Percentiles rank a stretch among this genome's conserved stretches.
Conservation (phyloP, 2,329 filamentous ascomycete species). For the Colletotrichum lentis region DNA sequence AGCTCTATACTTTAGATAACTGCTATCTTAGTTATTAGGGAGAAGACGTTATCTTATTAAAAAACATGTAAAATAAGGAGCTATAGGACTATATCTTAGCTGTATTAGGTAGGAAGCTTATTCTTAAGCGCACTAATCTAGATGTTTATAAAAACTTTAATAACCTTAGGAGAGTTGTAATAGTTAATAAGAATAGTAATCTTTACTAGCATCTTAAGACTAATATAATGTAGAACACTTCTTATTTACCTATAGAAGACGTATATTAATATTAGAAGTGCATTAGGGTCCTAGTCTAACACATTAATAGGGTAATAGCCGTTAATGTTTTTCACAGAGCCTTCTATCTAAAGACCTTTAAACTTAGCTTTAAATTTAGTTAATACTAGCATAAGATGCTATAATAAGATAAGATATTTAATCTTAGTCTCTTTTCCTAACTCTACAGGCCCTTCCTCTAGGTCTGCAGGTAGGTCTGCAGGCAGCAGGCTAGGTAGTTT, state of each 20-base stretch:
- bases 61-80: conserved; percentile 40
- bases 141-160: conserved; percentile 29
- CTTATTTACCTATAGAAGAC: conserved; percentile 44
- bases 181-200: conserved; percentile 45
- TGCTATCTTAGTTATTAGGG: conserved; percentile 20
- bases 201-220: conserved; percentile 42
- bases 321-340: background rate
- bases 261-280: conserved; percentile 43
- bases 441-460: no score
- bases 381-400: conserved; percentile 38
- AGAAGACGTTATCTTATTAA: background rate
- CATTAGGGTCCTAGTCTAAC: conserved; percentile 43
- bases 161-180: conserved; percentile 43
- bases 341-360: conserved; percentile 34
- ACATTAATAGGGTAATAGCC: conserved; percentile 23
- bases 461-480: no score
- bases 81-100: conserved; percentile 23
- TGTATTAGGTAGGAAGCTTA: conserved; percentile 5
- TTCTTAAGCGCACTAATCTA: conserved; percentile 35
- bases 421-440: background rate
- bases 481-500: no score
- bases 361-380: conserved; percentile 33
- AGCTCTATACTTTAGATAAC: conserved; percentile 8
- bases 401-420: conserved; percentile 35
- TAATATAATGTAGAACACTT: conserved; percentile 39